Base-by-base conservation (phyloP, 2,329 filamentous ascomycete genomes). In the Laburnicola sp. region DNA sequence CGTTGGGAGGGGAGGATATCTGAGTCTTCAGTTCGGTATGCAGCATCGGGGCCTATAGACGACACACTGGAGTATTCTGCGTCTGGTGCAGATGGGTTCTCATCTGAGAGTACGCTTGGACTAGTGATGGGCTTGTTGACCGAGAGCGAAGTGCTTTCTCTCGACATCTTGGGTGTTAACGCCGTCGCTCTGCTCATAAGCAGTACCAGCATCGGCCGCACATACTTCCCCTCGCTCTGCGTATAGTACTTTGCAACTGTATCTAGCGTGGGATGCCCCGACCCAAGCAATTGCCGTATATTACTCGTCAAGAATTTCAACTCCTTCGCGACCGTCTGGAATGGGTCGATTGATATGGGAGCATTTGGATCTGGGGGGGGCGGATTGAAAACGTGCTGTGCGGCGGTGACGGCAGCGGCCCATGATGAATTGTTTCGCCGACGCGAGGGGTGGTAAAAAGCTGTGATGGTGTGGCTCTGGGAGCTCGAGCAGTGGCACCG, bases 171-270 rank as follows among this genome's bases (percentile, higher is more conserved):
- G 79, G 78, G 90, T 75, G 80, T 88, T 80, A 91, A 77, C n/a
- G 91, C 85, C 1, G 93, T 97, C 4, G 94, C 94, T 70, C 92
- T 85, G 56, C 92, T 93, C 93, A 99, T 97, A 65, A 99, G 85
- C 56, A 99, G 83, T 27, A 99, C 92, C 54, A 99, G 88, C 73
- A 97, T 84, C 27, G 94, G 94, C 60, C 94, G 87, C 63, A 99
- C 87, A 75, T 97, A 94, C 78, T 99, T 99, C 57, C 94, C 94
- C 79, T 97, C 91, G 53, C 89, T 89, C 66, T 93, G 89, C 22
- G 94, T 96, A 74, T 99, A 99, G 80, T 99, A 99, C 76, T 99
- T 99, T 45, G 94, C 91, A 26, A 92, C 93, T 36, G 90, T 92
- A 70, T 97, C 94, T 53, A 99, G 82, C 39, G 92, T 91, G 0